phyloP scores from a whole-genome alignment of 169 alveolate genomes.

The Plasmodium cynomolgi region DNA sequence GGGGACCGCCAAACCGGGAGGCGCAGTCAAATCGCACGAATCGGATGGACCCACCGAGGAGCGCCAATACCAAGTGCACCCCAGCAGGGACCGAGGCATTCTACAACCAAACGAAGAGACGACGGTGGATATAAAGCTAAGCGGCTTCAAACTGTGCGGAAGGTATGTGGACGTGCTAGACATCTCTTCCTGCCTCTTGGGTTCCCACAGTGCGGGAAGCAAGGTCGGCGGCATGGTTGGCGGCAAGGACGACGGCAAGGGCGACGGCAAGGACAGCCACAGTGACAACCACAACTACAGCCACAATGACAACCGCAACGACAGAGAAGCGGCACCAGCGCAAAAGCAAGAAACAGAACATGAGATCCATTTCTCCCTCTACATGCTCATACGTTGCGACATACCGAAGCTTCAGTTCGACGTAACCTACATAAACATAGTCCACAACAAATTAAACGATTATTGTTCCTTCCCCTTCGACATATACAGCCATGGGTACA shows the following conservation, averaged over 20 bases:
- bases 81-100: neutral
- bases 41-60: neutral
- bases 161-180: conserved; percentile 41
- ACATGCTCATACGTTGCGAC: conserved; percentile 27
- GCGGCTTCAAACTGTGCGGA: conserved; percentile 5
- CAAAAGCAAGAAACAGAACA: neutral
- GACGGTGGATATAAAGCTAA: conserved; percentile 20
- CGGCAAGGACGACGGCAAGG: too few relatives aligned
- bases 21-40: neutral
- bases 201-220: neutral
- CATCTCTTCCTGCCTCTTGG: neutral
- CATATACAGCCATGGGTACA: conserved; percentile 59
- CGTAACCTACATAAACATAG: conserved; percentile 55
- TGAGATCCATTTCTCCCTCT: conserved; percentile 19
- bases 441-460: conserved; percentile 41
- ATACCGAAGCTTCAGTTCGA: conserved; percentile 38
- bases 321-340: neutral
- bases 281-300: too few relatives aligned
- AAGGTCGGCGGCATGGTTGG: neutral
- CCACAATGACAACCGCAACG: too few relatives aligned
- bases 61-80: conserved; percentile 2
- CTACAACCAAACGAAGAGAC: conserved; percentile 23
- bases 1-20: neutral
- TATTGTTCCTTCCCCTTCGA: conserved; percentile 16
- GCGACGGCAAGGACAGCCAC: too few relatives aligned